phyloP scores from a whole-genome alignment of 495 filamentous ascomycete genomes.

The Xylaria bambusicola region DNA sequence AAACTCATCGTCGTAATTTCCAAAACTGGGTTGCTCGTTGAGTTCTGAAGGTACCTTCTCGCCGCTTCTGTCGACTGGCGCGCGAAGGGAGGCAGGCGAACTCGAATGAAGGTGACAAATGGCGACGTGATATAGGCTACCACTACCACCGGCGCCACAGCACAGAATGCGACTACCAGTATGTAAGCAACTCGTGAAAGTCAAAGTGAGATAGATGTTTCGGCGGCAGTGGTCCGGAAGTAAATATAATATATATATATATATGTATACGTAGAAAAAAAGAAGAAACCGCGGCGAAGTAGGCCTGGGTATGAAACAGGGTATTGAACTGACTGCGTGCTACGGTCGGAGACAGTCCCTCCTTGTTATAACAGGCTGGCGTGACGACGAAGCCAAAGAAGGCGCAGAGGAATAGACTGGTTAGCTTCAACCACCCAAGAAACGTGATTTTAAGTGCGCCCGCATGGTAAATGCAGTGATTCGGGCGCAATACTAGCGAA shows the following conservation, averaged over 20 bases:
- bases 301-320: background rate
- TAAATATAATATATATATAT: background rate
- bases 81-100: conserved; percentile 69
- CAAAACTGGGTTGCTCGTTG: conserved; percentile 64
- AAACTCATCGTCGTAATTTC: conserved; percentile 73
- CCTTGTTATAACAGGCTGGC: conserved; percentile 56
- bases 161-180: conserved; percentile 61
- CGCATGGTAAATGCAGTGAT: conserved; percentile 37
- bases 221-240: too few species aligned
- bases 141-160: conserved; percentile 66
- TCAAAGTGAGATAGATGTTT: too few species aligned
- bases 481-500: background rate
- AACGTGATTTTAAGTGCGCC: conserved; percentile 67
- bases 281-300: too few species aligned
- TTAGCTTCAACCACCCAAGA: conserved; percentile 66
- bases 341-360: conserved; percentile 34
- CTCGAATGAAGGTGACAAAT: conserved; percentile 71
- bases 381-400: conserved; percentile 62
- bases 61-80: conserved; percentile 67
- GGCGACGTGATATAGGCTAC: conserved; percentile 65
- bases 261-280: too few species aligned
- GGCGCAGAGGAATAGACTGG: conserved; percentile 68
- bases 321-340: conserved; percentile 23
- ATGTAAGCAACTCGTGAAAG: too few species aligned
- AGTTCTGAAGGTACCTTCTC: conserved; percentile 60